A percentile compares a stretch with the other conserved stretches of the same genome.
These are phyloP conservation scores for Lactifluus piperatus DNA, from an alignment of 768 basidiomycete species.

Conservation along the genomic window DNA sequence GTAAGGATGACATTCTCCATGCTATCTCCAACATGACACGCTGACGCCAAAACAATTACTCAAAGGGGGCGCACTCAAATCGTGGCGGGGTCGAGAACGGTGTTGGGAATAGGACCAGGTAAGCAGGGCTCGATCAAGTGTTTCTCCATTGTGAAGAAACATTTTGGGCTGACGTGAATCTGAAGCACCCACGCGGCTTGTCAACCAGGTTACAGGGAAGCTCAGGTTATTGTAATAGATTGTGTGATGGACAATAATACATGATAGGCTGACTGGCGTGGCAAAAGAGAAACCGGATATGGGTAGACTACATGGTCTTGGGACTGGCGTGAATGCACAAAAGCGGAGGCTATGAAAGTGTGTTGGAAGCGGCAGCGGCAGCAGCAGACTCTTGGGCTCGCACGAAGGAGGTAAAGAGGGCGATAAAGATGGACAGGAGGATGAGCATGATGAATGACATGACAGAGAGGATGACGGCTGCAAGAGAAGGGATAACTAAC, in stretches of 20 bases:
- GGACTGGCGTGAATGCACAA: background rate
- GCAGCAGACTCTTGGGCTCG: conserved; percentile 9
- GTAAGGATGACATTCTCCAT: conserved; percentile 37
- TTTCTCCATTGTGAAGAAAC: background rate
- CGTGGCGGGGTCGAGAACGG: conserved; percentile 72
- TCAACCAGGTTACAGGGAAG: conserved; percentile 74
- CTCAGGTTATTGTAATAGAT: conserved; percentile 54
- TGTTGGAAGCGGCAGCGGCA: conserved; percentile 11
- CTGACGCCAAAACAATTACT: background rate
- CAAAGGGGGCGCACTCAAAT: conserved; percentile 85
- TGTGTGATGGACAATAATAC: background rate
- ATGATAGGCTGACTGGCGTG: background rate
- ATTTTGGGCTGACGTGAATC: background rate
- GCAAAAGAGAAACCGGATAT: background rate
- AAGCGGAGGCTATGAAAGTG: background rate
- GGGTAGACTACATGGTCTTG: background rate
- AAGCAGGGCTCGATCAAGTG: conserved; percentile 22
- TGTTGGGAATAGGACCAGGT: conserved; percentile 88
- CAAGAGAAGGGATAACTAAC: background rate
- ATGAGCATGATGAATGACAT: conserved; percentile 2
- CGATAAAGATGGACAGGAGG: conserved; percentile 8
- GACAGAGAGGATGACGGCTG: conserved; percentile 11
- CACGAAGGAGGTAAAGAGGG: conserved; percentile 19
- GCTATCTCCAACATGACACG: background rate
- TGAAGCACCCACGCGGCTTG: conserved; percentile 59